Percentiles rank a stretch among this genome's conserved stretches.
Evolutionary conservation across 1,284 basidiomycete genomes (phyloP).

Genomic region (Neonothopanus nambi): DNA sequence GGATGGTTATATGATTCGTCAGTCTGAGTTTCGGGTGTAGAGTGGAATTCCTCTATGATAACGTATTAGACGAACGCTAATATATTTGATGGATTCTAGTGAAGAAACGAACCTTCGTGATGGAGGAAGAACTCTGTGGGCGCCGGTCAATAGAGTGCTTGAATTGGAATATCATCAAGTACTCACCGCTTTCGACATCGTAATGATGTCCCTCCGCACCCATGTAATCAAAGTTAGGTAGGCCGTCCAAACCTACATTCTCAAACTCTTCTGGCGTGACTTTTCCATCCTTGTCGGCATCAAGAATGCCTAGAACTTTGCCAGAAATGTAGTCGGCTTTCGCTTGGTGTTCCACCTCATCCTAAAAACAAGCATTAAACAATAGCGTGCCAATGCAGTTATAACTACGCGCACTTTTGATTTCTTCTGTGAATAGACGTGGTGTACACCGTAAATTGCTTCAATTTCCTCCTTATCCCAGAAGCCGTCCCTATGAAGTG

Average conservation of each 20-base stretch:
- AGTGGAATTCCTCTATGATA: constrained; percentile 81
- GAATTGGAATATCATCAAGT: background rate
- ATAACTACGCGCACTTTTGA: constrained; percentile 54
- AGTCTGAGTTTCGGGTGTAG: constrained; percentile 94
- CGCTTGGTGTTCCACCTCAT: constrained; percentile 78
- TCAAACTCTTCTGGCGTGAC: constrained; percentile 83
- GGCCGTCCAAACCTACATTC: constrained; percentile 70
- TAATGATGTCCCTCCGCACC: constrained; percentile 94
- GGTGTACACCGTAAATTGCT: constrained; percentile 94
- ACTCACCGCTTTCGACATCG: constrained; percentile 81
- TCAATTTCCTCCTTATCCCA: constrained; percentile 86
- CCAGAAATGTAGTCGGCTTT: constrained; percentile 85
- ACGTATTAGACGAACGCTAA: constrained; percentile 3
- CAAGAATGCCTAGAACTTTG: constrained; percentile 74
- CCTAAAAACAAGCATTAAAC: constrained; percentile 35
- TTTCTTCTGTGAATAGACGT: constrained; percentile 88
- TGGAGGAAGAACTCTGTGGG: constrained; percentile 79
- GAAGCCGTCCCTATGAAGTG: constrained; percentile 53
- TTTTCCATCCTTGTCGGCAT: constrained; percentile 78
- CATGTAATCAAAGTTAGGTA: constrained; percentile 87
- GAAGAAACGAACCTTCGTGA: constrained; percentile 73
- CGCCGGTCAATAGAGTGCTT: background rate
- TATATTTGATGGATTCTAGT: background rate
- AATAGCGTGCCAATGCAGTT: background rate
- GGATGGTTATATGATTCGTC: constrained; percentile 94